Evolutionary conservation across 140 eudicot species (phyloP).

Genomic region (Flaveria floridana): DNA sequence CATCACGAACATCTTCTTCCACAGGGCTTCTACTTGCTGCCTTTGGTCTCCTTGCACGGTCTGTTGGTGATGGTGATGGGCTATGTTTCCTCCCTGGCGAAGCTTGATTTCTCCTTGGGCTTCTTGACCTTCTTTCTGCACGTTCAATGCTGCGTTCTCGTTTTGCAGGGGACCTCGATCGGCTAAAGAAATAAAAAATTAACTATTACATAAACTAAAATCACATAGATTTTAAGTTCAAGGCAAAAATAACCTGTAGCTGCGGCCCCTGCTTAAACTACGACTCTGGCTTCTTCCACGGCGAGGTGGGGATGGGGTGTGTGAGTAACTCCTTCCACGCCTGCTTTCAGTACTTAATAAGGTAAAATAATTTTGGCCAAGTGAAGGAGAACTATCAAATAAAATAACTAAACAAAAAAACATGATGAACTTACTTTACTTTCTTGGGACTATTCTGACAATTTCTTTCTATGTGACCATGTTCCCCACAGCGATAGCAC

Average conservation of each 20-base stretch:
- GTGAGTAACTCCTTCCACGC: slow-evolving; percentile 87
- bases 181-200: slow-evolving; percentile 36
- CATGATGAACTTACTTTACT: slow-evolving; percentile 45
- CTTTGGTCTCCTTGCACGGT: slow-evolving; percentile 44
- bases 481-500: slow-evolving; percentile 96
- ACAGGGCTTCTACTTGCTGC: slow-evolving; percentile 56
- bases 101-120: slow-evolving; percentile 53
- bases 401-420: not conserved
- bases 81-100: slow-evolving; percentile 71
- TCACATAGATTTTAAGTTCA: not conserved
- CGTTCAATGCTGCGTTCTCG: slow-evolving; percentile 62
- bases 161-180: slow-evolving; percentile 74
- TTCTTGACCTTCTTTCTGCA: slow-evolving; percentile 74
- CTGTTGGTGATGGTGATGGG: slow-evolving; percentile 54
- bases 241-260: slow-evolving; percentile 63
- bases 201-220: not conserved
- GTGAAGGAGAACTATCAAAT: not conserved
- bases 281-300: slow-evolving; percentile 71
- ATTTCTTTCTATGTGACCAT: slow-evolving; percentile 90
- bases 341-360: slow-evolving; percentile 35
- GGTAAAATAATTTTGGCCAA: not conserved
- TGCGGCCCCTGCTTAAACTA: slow-evolving; percentile 74
- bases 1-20: slow-evolving; percentile 37
- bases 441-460: slow-evolving; percentile 96
- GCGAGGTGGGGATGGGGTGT: slow-evolving; percentile 84